Evolutionary conservation across 805 yeast genomes (phyloP).

Genomic region (Candida orba): DNA sequence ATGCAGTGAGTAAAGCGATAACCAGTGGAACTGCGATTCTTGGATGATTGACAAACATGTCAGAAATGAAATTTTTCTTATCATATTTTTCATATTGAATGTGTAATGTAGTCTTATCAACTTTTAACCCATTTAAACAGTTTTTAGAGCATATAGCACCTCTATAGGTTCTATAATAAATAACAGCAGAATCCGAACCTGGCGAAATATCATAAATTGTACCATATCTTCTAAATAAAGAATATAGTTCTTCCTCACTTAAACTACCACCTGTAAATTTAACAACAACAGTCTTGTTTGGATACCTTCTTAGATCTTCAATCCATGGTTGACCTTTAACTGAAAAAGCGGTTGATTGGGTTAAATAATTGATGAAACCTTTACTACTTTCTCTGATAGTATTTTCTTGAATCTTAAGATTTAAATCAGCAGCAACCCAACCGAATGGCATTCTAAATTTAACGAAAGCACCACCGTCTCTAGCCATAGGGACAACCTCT

Average conservation of each 20-base stretch:
- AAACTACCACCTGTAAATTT: slow-evolving; percentile 71
- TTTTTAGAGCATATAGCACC: slow-evolving; percentile 84
- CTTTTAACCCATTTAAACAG: slow-evolving; percentile 74
- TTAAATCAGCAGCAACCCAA: slow-evolving; percentile 43
- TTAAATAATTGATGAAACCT: slow-evolving; percentile 34
- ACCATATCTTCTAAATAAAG: slow-evolving; percentile 83
- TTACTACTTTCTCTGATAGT: slow-evolving; percentile 31
- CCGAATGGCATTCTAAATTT: slow-evolving; percentile 57
- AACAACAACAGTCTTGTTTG: slow-evolving; percentile 56
- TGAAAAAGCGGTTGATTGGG: slow-evolving; percentile 50
- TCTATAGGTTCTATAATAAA: slow-evolving; percentile 48
- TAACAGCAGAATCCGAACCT: slow-evolving; percentile 37
- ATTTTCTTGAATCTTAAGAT: slow-evolving; percentile 42
- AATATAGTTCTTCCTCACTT: slow-evolving; percentile 74
- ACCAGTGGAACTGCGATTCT: slow-evolving; percentile 75
- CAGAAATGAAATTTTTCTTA: slow-evolving; percentile 44
- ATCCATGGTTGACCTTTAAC: slow-evolving; percentile 96
- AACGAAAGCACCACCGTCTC: slow-evolving; percentile 95
- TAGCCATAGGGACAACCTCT: slow-evolving; percentile 57
- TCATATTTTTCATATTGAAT: slow-evolving; percentile 60
- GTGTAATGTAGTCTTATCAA: slow-evolving; percentile 63
- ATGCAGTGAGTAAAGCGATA: slow-evolving; percentile 69
- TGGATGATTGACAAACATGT: slow-evolving; percentile 66
- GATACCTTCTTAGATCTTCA: slow-evolving; percentile 80
- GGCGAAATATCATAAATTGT: slow-evolving; percentile 68